Conservation (phyloP, 352 stramenopile species). For the Pythium grandisporangium region DNA sequence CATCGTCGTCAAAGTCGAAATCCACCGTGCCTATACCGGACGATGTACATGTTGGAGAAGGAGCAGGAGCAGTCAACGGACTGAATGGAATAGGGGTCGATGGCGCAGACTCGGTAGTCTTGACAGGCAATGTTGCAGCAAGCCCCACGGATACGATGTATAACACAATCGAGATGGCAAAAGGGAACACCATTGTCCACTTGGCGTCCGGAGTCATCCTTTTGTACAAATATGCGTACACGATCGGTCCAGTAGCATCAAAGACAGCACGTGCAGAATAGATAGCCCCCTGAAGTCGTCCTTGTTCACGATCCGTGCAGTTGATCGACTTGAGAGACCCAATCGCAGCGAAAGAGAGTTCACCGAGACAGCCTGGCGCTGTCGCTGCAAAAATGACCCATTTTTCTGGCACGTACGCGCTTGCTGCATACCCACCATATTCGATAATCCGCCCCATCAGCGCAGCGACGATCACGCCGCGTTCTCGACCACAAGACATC, state of each 20-base stretch:
- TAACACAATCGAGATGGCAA: conserved; percentile 34
- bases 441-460: conserved; percentile 30
- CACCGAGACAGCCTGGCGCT: conserved; percentile 31
- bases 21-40: conserved; percentile 2
- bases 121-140: conserved; percentile 41
- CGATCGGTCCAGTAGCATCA: conserved; percentile 40
- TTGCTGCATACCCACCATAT: conserved; percentile 24
- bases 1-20: conserved; percentile 12
- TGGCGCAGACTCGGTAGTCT: conserved; percentile 11
- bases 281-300: conserved; percentile 61
- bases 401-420: conserved; percentile 42
- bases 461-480: conserved; percentile 56
- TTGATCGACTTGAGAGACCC: conserved; percentile 58
- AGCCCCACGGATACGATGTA: conserved; percentile 37
- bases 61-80: conserved; percentile 27
- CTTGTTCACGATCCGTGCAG: conserved; percentile 63
- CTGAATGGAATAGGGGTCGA: conserved; percentile 27
- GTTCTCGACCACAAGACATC: conserved; percentile 45
- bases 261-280: conserved; percentile 58
- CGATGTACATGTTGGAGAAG: conserved; percentile 15
- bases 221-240: conserved; percentile 49
- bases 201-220: conserved; percentile 29
- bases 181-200: conserved; percentile 47
- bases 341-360: conserved; percentile 63
- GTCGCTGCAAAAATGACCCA: conserved; percentile 45